Percentiles rank a stretch among this genome's conserved stretches.
These are phyloP conservation scores for Yamadazyma aaseri DNA, from an alignment of 1,139 yeast genomes.

Conservation along the genomic window DNA sequence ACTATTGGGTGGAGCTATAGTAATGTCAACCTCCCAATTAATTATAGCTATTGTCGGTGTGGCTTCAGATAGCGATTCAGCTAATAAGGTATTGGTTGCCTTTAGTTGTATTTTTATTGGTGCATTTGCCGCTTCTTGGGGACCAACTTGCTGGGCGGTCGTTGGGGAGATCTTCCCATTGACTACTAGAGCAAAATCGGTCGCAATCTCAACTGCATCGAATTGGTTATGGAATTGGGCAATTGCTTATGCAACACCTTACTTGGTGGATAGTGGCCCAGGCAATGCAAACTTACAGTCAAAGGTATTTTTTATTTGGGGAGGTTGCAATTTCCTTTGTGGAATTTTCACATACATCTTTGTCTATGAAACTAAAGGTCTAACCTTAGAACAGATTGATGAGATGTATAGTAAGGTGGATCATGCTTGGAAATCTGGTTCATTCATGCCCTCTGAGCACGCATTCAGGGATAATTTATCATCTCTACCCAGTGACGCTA, in stretches of 20 bases:
- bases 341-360: slow-evolving; percentile 52
- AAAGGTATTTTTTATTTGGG: slow-evolving; percentile 56
- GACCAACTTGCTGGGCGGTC: slow-evolving; percentile 75
- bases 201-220: slow-evolving; percentile 70
- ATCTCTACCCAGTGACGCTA: slow-evolving; percentile 6
- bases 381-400: slow-evolving; percentile 66
- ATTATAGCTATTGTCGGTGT: slow-evolving; percentile 72
- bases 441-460: slow-evolving; percentile 32
- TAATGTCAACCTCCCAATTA: slow-evolving; percentile 64
- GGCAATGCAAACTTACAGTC: slow-evolving; percentile 55
- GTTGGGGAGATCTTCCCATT: slow-evolving; percentile 77
- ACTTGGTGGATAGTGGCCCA: slow-evolving; percentile 58
- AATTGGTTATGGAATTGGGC: slow-evolving; percentile 82
- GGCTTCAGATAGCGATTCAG: slow-evolving; percentile 26
- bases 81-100: slow-evolving; percentile 60
- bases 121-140: slow-evolving; percentile 85
- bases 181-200: slow-evolving; percentile 76
- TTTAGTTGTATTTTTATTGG: slow-evolving; percentile 75
- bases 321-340: slow-evolving; percentile 63
- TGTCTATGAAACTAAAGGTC: slow-evolving; percentile 66
- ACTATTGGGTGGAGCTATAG: slow-evolving; percentile 51
- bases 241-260: slow-evolving; percentile 74
- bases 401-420: slow-evolving; percentile 54
- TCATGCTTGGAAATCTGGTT: slow-evolving; percentile 31
- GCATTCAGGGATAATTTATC: slow-evolving; percentile 24